Evolutionary conservation across 805 yeast species (phyloP).

Genomic region (Yamadazyma takamatsuzukensis): DNA sequence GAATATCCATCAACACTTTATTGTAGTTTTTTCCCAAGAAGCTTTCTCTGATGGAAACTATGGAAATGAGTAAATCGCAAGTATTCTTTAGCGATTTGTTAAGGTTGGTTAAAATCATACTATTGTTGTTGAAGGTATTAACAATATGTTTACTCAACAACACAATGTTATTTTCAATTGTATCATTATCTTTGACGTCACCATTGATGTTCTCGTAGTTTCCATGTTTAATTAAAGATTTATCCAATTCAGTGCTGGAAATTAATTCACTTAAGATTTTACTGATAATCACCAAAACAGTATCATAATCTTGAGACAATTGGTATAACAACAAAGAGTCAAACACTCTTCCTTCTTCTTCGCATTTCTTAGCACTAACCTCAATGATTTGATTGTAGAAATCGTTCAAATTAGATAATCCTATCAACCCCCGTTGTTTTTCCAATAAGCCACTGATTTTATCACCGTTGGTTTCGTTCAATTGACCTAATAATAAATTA

Average conservation of each 20-base stretch:
- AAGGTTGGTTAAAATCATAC: conserved; percentile 56
- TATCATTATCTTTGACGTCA: conserved; percentile 24
- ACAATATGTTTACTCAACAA: conserved; percentile 43
- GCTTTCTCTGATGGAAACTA: conserved; percentile 63
- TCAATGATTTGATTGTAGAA: conserved; percentile 73
- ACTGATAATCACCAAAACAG: conserved; percentile 72
- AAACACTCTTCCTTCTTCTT: conserved; percentile 83
- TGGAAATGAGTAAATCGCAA: conserved; percentile 57
- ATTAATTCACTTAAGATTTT: conserved; percentile 74
- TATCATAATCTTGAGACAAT: conserved; percentile 81
- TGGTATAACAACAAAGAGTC: conserved; percentile 87
- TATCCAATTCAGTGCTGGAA: conserved; percentile 64
- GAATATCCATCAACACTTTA: conserved; percentile 51
- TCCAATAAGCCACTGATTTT: conserved; percentile 83
- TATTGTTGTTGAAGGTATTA: conserved; percentile 49
- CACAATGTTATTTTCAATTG: conserved; percentile 46
- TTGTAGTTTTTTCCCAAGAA: conserved; percentile 60
- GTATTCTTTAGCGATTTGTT: conserved; percentile 58
- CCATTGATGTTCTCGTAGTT: conserved; percentile 36
- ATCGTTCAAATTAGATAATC: conserved; percentile 52
- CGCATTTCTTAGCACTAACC: conserved; percentile 80
- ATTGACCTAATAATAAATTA: conserved; percentile 75
- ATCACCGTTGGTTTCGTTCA: conserved; percentile 63
- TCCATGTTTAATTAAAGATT: conserved; percentile 46
- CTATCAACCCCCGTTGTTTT: conserved; percentile 63